Evolutionary conservation across 441 rosid species (phyloP).

Genomic region (Erodium texanum): DNA sequence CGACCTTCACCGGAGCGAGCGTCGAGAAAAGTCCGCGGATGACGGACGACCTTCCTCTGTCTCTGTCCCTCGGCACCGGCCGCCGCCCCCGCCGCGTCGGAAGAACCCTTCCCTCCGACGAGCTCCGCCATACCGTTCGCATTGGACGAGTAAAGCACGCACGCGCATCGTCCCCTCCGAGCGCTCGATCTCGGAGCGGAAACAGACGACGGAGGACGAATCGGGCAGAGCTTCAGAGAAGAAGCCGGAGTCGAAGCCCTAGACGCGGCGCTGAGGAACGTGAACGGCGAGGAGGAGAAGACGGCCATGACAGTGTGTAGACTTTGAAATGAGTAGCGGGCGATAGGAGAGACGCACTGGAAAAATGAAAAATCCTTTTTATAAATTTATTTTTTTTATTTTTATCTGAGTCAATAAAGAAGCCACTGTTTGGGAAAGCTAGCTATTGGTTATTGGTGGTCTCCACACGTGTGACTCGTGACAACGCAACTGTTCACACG

Average conservation of each 20-base stretch:
- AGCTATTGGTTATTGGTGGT: background rate
- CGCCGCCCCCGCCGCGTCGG: constrained; percentile 19
- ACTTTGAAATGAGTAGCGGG: background rate
- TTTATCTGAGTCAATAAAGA: background rate
- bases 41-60: constrained; percentile 23
- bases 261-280: constrained; percentile 8
- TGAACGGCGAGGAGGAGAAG: constrained; percentile 3
- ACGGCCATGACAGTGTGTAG: background rate
- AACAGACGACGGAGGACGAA: constrained; percentile 7
- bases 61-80: constrained; percentile 11
- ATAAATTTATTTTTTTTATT: too few species aligned
- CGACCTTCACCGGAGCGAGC: constrained; percentile 68
- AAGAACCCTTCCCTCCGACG: constrained; percentile 45
- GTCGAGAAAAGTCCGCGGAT: constrained; percentile 58
- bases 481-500: background rate
- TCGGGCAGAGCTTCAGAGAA: background rate
- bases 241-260: background rate
- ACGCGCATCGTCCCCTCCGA: constrained; percentile 27
- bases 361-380: background rate
- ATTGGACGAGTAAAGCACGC: constrained; percentile 23
- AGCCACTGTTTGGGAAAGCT: background rate
- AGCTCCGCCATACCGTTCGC: constrained; percentile 55
- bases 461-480: background rate
- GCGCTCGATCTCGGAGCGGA: constrained; percentile 10
- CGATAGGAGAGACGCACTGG: background rate